phyloP scores from a whole-genome alignment of 495 filamentous ascomycete genomes.

The Parmelia sp. region DNA sequence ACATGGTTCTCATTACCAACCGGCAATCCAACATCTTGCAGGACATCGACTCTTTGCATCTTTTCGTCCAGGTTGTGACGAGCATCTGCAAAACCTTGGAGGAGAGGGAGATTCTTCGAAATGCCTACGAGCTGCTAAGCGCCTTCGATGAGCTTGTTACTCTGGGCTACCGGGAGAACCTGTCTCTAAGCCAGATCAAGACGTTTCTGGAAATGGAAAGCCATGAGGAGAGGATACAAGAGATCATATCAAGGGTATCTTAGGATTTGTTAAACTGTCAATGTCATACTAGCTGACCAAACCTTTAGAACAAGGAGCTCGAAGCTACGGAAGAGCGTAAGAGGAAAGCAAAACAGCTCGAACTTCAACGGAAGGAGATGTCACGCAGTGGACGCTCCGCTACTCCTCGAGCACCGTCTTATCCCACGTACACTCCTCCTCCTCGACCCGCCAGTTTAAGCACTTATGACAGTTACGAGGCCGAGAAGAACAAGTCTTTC shows the following conservation, averaged over 20 bases:
- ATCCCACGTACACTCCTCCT: constrained; percentile 85
- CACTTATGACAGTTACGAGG: constrained; percentile 87
- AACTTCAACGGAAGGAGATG: constrained; percentile 95
- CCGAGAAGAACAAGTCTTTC: constrained; percentile 88
- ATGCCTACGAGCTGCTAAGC: constrained; percentile 90
- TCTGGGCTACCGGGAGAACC: constrained; percentile 88
- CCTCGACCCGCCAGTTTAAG: constrained; percentile 64
- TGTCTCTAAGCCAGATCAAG: constrained; percentile 92
- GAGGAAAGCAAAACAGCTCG: constrained; percentile 92
- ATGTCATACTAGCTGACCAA: constrained; percentile 15
- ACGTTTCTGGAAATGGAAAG: constrained; percentile 99
- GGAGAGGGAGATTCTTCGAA: constrained; percentile 86
- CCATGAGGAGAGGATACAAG: constrained; percentile 96
- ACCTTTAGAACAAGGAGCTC: constrained; percentile 87
- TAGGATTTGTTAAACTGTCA: background rate
- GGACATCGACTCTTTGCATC: constrained; percentile 94
- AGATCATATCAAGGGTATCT: constrained; percentile 85
- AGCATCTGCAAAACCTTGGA: constrained; percentile 95
- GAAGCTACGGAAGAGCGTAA: constrained; percentile 97
- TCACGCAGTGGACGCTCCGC: constrained; percentile 51
- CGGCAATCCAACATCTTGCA: constrained; percentile 98
- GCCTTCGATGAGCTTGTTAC: constrained; percentile 97
- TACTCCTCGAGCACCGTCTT: constrained; percentile 65
- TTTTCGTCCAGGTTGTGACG: constrained; percentile 93
- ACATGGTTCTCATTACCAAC: constrained; percentile 99